Conservation (phyloP, 1,284 basidiomycete genomes). For the Ustilago trichophora region DNA sequence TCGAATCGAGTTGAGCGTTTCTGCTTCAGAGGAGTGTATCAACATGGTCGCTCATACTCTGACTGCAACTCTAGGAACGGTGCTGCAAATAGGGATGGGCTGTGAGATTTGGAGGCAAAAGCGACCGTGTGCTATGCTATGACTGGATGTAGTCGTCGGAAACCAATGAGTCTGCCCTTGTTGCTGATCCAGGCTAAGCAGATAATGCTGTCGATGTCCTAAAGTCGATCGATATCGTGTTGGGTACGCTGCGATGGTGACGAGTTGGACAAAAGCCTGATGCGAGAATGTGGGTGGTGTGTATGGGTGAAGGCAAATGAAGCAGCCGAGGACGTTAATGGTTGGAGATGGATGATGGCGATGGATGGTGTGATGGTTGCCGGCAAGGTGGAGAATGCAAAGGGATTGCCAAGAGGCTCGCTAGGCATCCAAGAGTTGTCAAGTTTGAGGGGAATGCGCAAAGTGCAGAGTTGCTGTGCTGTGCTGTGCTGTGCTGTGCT, state of each 20-base stretch:
- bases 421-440: too few relatives aligned
- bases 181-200: too few relatives aligned
- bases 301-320: not conserved
- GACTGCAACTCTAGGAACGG: not conserved
- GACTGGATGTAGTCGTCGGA: too few relatives aligned
- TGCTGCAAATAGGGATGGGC: not conserved
- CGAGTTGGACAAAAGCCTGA: too few relatives aligned
- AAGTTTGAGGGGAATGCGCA: too few relatives aligned
- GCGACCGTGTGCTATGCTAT: too few relatives aligned
- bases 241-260: not conserved
- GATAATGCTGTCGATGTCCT: too few relatives aligned
- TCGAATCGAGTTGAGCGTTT: conserved; percentile 54
- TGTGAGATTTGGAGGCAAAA: not conserved
- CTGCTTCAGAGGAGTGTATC: conserved; percentile 52
- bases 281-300: not conserved
- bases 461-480: too few relatives aligned
- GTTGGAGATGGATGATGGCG: not conserved
- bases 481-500: too few relatives aligned
- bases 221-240: too few relatives aligned
- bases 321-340: conserved; percentile 6
- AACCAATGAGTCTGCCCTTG: too few relatives aligned
- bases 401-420: too few relatives aligned
- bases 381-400: conserved; percentile 1
- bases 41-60: conserved; percentile 38
- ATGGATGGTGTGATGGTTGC: not conserved